A percentile compares a stretch with the other conserved stretches of the same genome.
phyloP scores from a whole-genome alignment of 1,284 basidiomycete species.

The Chondrostereum purpureum region DNA sequence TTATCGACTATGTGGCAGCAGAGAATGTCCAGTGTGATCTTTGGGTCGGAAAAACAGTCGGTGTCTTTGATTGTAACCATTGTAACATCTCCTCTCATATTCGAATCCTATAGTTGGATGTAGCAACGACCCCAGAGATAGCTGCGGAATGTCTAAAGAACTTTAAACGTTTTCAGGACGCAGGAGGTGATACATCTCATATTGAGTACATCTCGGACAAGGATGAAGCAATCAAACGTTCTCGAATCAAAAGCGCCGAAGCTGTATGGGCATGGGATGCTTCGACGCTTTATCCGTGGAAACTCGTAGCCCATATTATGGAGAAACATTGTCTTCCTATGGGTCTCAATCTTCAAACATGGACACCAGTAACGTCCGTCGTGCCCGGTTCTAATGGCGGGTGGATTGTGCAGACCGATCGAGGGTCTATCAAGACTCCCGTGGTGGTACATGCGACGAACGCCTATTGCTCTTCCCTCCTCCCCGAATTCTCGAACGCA shows the following conservation, averaged over 20 bases:
- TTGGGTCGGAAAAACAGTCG: conserved; percentile 19
- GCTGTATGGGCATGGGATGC: conserved; percentile 19
- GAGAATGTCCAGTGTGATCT: conserved; percentile 25
- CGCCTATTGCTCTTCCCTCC: conserved; percentile 28
- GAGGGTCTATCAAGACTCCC: conserved; percentile 18
- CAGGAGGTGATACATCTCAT: conserved; percentile 19
- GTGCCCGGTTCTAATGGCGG: conserved; percentile 2
- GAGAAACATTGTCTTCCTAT: conserved; percentile 19
- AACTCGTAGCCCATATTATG: conserved; percentile 20
- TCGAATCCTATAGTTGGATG: conserved; percentile 11
- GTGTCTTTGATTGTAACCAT: background rate
- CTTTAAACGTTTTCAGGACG: conserved; percentile 18
- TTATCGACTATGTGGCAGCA: conserved; percentile 17
- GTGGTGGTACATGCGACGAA: conserved; percentile 34
- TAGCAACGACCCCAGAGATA: conserved; percentile 18
- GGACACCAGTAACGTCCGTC: conserved; percentile 16
- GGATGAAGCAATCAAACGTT: conserved; percentile 17
- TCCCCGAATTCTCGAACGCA: conserved; percentile 18
- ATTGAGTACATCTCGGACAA: conserved; percentile 19
- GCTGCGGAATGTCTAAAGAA: conserved; percentile 15
- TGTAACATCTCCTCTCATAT: no score
- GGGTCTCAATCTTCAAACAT: conserved; percentile 22
- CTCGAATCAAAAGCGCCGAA: conserved; percentile 16
- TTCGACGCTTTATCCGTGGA: conserved; percentile 21
- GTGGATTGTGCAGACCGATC: conserved; percentile 21